These are phyloP conservation scores for Colletotrichum theobromicola DNA, from an alignment of 2,329 filamentous ascomycete species.

Conservation along the genomic window DNA sequence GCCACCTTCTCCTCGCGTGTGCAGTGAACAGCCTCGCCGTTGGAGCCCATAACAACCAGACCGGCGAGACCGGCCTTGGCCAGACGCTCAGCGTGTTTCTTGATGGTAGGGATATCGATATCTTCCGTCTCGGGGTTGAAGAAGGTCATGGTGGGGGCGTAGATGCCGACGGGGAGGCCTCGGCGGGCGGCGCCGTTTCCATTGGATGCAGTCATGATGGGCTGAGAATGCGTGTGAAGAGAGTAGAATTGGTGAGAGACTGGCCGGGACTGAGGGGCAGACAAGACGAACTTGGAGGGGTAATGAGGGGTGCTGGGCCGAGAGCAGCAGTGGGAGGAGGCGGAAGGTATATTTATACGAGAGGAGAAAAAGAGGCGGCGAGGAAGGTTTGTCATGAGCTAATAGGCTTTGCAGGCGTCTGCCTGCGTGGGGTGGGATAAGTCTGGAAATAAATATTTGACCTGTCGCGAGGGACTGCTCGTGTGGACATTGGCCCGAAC, in stretches of 20 bases:
- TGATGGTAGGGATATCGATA: constrained; percentile 79
- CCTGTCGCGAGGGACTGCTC: constrained; percentile 31
- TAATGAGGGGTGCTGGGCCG: background rate
- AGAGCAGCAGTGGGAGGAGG: background rate
- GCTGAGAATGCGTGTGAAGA: background rate
- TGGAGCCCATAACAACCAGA: constrained; percentile 87
- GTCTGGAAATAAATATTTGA: constrained; percentile 30
- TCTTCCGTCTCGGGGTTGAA: constrained; percentile 86
- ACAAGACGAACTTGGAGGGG: constrained; percentile 21
- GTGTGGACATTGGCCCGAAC: constrained; percentile 44
- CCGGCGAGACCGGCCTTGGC: constrained; percentile 80
- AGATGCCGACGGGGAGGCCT: constrained; percentile 80
- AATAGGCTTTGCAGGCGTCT: constrained; percentile 31
- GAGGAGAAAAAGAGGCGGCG: constrained; percentile 20
- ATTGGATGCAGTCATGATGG: constrained; percentile 24
- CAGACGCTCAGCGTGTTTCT: constrained; percentile 80
- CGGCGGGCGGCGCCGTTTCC: constrained; percentile 41
- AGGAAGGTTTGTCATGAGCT: constrained; percentile 36
- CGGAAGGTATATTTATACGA: constrained; percentile 35
- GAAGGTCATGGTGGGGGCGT: constrained; percentile 90
- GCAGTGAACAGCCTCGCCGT: constrained; percentile 88
- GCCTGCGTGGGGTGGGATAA: constrained; percentile 33
- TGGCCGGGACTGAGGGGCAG: background rate
- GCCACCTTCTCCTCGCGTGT: constrained; percentile 77
- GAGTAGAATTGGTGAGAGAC: background rate